These are phyloP conservation scores for Sphaerobolus stellatus DNA, from an alignment of 1,284 basidiomycete genomes.

Conservation along the genomic window DNA sequence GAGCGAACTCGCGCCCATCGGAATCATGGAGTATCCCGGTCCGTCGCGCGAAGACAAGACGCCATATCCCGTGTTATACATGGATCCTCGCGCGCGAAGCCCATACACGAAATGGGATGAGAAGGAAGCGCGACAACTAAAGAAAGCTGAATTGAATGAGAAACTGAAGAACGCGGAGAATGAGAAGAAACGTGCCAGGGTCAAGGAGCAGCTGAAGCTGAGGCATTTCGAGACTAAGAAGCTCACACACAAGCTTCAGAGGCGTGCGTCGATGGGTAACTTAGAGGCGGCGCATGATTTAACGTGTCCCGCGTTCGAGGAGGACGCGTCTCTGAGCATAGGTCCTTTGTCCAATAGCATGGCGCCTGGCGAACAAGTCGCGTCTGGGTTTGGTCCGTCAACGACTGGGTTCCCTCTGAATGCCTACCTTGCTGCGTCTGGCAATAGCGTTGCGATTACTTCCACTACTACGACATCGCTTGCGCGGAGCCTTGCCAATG, in stretches of 20 bases:
- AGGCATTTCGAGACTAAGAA: slow-evolving; percentile 42
- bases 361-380: slow-evolving; percentile 46
- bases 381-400: slow-evolving; percentile 68
- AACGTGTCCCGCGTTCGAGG: slow-evolving; percentile 14
- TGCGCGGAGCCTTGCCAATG: slow-evolving; percentile 26
- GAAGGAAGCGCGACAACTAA: slow-evolving; percentile 63
- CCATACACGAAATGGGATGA: slow-evolving; percentile 75
- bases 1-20: slow-evolving; percentile 72
- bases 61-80: slow-evolving; percentile 71
- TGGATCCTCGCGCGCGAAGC: slow-evolving; percentile 66
- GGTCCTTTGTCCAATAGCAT: slow-evolving; percentile 45
- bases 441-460: slow-evolving; percentile 92
- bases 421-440: slow-evolving; percentile 84
- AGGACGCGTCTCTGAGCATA: slow-evolving; percentile 27
- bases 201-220: slow-evolving; percentile 30
- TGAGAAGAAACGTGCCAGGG: slow-evolving; percentile 31
- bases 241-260: slow-evolving; percentile 63
- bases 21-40: slow-evolving; percentile 62
- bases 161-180: slow-evolving; percentile 48
- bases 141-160: slow-evolving; percentile 54
- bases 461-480: slow-evolving; percentile 84
- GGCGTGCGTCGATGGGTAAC: slow-evolving; percentile 77
- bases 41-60: slow-evolving; percentile 47
- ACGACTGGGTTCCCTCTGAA: slow-evolving; percentile 26
- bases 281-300: slow-evolving; percentile 49